phyloP scores from a whole-genome alignment of 2,329 filamentous ascomycete species.

The Trichoderma afroharzianum region DNA sequence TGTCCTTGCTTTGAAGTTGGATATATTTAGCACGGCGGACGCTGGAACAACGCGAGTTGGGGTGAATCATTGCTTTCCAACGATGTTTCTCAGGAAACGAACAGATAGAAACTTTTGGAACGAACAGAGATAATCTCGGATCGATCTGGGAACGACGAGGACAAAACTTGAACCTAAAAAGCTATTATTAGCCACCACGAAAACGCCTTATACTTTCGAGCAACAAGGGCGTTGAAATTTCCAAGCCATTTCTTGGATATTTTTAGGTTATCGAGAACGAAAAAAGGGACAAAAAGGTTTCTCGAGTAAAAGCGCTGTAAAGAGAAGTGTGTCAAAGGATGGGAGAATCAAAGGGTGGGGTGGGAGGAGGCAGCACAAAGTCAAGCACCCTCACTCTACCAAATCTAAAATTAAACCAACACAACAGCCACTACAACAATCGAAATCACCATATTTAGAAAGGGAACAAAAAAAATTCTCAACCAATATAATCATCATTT shows the following conservation, averaged over 20 bases:
- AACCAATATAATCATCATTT: background rate
- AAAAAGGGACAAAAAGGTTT: no score
- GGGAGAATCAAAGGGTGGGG: background rate
- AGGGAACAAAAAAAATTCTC: background rate
- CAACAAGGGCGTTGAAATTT: background rate
- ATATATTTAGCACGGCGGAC: background rate
- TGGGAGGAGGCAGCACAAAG: no score
- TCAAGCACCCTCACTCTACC: background rate
- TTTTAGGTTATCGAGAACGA: background rate
- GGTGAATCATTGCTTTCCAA: background rate
- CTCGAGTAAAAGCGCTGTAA: rapidly evolving
- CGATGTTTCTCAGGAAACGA: background rate
- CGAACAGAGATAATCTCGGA: background rate
- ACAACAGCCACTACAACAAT: background rate
- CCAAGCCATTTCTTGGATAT: background rate
- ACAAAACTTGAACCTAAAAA: background rate
- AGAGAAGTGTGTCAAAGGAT: background rate
- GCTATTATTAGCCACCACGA: background rate
- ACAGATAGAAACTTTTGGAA: background rate
- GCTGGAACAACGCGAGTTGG: background rate
- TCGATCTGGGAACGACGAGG: background rate
- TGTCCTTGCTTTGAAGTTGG: background rate
- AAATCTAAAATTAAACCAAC: background rate
- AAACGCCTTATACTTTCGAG: background rate
- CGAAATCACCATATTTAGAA: background rate